A percentile compares a stretch with the other conserved stretches of the same genome.
These are phyloP conservation scores for Sextonia rubra DNA, from an alignment of 164 flowering plant species.

Conservation along the genomic window DNA sequence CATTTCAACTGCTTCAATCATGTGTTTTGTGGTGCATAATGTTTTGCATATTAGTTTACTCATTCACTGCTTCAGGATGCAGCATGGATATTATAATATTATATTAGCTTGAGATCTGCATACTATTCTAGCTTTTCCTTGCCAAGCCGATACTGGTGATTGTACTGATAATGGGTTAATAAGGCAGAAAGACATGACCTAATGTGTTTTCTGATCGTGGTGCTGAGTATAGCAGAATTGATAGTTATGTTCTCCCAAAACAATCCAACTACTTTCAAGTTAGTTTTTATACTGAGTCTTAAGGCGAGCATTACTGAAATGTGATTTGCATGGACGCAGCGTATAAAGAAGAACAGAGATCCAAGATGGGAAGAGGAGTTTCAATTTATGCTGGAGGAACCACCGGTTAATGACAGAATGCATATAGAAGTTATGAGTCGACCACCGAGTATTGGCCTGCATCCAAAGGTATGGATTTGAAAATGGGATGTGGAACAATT, in stretches of 20 bases:
- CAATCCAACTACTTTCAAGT: no score
- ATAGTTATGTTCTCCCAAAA: neutral
- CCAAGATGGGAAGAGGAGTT: constrained; percentile 93
- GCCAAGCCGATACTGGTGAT: no score
- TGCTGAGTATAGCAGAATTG: neutral
- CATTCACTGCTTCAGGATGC: neutral
- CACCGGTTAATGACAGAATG: constrained; percentile 57
- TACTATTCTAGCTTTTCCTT: neutral
- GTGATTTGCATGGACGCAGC: constrained; percentile 29
- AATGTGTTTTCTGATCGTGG: neutral
- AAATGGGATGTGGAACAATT: neutral
- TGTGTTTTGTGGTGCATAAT: neutral
- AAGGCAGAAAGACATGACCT: neutral
- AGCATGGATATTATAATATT: no score
- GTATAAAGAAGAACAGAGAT: constrained; percentile 70
- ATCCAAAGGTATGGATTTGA: constrained; percentile 57
- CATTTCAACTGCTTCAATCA: neutral
- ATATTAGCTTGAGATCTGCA: neutral
- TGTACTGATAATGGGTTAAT: neutral
- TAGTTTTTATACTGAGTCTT: neutral
- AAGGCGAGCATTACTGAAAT: no score
- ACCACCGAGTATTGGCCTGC: constrained; percentile 66
- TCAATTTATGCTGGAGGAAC: constrained; percentile 58
- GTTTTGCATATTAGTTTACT: neutral
- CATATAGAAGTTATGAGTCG: constrained; percentile 71